Evolutionary conservation across 2,329 filamentous ascomycete genomes (phyloP).

Genomic region (Mycogone perniciosa): DNA sequence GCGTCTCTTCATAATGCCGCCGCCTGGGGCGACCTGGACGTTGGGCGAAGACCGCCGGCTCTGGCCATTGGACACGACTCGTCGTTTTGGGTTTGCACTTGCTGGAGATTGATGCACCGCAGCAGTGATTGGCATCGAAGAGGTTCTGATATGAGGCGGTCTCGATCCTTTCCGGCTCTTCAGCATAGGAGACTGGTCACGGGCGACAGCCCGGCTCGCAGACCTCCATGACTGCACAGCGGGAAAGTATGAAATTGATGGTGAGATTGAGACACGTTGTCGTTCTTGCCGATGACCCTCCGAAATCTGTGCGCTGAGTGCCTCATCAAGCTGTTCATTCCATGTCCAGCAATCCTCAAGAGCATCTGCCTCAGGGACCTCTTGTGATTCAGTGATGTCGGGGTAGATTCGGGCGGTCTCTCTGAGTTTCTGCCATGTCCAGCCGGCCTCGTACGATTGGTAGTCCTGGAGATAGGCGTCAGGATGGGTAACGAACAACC

Average conservation of each 20-base stretch:
- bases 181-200: slow-evolving; percentile 35
- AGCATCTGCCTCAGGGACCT: slow-evolving; percentile 55
- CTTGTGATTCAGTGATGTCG: slow-evolving; percentile 36
- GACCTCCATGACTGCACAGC: slow-evolving; percentile 22
- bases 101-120: slow-evolving; percentile 35
- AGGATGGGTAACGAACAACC: slow-evolving; percentile 69
- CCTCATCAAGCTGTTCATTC: slow-evolving; percentile 57
- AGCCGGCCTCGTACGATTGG: slow-evolving; percentile 47
- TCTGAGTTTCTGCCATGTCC: slow-evolving; percentile 66
- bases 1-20: slow-evolving; percentile 41
- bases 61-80: slow-evolving; percentile 39
- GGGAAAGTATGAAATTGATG: slow-evolving; percentile 30
- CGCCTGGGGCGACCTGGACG: slow-evolving; percentile 20
- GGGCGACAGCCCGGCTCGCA: slow-evolving; percentile 26
- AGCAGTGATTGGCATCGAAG: slow-evolving; percentile 43
- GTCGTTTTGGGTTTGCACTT: slow-evolving; percentile 31
- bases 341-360: slow-evolving; percentile 62
- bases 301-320: slow-evolving; percentile 39
- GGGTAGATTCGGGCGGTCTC: slow-evolving; percentile 53
- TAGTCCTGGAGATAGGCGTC: slow-evolving; percentile 66
- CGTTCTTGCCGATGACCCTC: slow-evolving; percentile 37
- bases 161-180: slow-evolving; percentile 36
- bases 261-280: slow-evolving; percentile 36
- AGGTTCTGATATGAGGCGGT: slow-evolving; percentile 45
- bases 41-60: slow-evolving; percentile 28